These are phyloP conservation scores for Nicotiana obtusifolia DNA, from an alignment of 257 asterid genomes.

Conservation along the genomic window DNA sequence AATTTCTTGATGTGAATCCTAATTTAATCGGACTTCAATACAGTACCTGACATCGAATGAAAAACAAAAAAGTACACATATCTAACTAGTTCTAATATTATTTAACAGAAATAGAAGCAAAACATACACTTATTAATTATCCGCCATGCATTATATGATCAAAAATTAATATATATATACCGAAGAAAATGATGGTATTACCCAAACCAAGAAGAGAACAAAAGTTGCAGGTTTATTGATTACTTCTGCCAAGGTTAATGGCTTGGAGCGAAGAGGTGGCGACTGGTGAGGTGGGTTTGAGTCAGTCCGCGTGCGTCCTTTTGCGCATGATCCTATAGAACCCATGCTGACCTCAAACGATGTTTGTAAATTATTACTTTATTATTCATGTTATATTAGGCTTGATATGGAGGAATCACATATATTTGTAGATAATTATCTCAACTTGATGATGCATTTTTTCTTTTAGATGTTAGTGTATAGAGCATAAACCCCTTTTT, in stretches of 20 bases:
- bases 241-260: background rate
- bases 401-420: too few relatives aligned
- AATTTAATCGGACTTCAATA: too few relatives aligned
- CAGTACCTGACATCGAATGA: too few relatives aligned
- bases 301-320: constrained; percentile 57
- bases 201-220: background rate
- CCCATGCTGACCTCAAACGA: constrained; percentile 18
- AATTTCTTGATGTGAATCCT: too few relatives aligned
- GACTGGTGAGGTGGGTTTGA: constrained; percentile 19
- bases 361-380: background rate
- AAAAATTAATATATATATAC: background rate
- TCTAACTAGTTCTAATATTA: background rate
- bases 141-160: background rate
- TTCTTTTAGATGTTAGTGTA: too few relatives aligned
- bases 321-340: constrained; percentile 57
- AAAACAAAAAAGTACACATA: too few relatives aligned
- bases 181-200: background rate
- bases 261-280: constrained; percentile 7
- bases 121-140: background rate
- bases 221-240: background rate
- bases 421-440: too few relatives aligned
- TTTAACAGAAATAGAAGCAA: constrained; percentile 1
- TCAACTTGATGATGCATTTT: too few relatives aligned
- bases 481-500: too few relatives aligned
- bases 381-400: too few relatives aligned